phyloP scores from a whole-genome alignment of 202 grass and related monocot genomes.

The Brachypodium distachyon region DNA sequence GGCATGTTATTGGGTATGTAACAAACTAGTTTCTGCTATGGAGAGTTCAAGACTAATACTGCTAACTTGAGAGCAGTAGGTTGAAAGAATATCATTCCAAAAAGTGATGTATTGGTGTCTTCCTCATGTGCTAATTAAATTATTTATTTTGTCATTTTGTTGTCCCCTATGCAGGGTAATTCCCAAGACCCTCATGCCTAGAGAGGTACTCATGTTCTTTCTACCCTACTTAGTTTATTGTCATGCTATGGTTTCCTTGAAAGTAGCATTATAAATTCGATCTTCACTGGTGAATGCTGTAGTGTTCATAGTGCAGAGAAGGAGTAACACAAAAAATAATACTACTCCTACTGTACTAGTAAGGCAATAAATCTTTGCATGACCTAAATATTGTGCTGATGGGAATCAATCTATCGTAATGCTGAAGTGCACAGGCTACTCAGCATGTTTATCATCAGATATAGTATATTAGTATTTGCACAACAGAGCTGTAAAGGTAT shows the following conservation, averaged over 20 bases:
- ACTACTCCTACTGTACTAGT: too few relatives aligned
- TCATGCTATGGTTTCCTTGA: constrained; percentile 3
- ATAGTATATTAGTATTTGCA: not conserved
- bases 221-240: not conserved
- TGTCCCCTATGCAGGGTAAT: constrained; percentile 44
- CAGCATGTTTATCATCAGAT: not conserved
- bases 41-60: not conserved
- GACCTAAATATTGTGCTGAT: not conserved
- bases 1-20: constrained; percentile 52
- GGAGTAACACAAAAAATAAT: not conserved
- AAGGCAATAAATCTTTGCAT: not conserved
- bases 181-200: constrained; percentile 60
- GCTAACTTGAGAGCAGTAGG: not conserved
- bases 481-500: not conserved
- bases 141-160: constrained; percentile 7
- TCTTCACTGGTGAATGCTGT: not conserved
- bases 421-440: not conserved
- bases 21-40: not conserved
- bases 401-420: not conserved
- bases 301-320: too few relatives aligned
- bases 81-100: not conserved
- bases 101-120: constrained; percentile 19
- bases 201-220: constrained; percentile 40
- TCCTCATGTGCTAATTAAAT: not conserved
- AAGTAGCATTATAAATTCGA: not conserved